Evolutionary conservation across 495 filamentous ascomycete species (phyloP).

Genomic region (Letharia lupina): DNA sequence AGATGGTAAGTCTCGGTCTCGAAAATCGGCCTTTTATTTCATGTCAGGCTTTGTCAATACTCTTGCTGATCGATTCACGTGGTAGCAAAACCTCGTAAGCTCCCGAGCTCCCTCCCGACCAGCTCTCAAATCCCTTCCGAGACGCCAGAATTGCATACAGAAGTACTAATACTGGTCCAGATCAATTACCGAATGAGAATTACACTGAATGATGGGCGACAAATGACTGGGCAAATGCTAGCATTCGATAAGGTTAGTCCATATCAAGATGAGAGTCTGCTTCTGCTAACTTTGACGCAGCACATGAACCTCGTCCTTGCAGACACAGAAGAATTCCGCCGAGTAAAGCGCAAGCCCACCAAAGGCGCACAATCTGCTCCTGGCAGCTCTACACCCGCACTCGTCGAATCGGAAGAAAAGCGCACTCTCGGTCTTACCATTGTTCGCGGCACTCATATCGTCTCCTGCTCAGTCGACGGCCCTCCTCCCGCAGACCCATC

Average conservation of each 20-base stretch:
- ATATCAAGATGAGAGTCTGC: neutral
- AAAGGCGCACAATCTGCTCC: conserved; percentile 63
- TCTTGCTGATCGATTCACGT: conserved; percentile 51
- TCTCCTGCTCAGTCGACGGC: conserved; percentile 90
- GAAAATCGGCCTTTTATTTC: conserved; percentile 4
- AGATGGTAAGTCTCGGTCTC: conserved; percentile 76
- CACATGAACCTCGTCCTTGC: conserved; percentile 99
- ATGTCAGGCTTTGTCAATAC: conserved; percentile 25
- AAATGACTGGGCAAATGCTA: conserved; percentile 95
- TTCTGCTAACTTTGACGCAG: conserved; percentile 35
- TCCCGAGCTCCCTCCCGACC: neutral
- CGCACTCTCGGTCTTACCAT: conserved; percentile 92
- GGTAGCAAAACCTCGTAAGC: conserved; percentile 94
- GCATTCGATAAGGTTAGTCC: conserved; percentile 84
- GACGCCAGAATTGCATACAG: neutral
- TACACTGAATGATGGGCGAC: conserved; percentile 88
- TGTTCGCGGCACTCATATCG: conserved; percentile 83
- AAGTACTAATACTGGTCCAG: conserved; percentile 43
- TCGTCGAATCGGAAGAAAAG: conserved; percentile 90
- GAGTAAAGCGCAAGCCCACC: conserved; percentile 77
- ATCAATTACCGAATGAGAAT: conserved; percentile 99
- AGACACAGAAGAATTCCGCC: conserved; percentile 97
- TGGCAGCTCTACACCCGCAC: conserved; percentile 47
- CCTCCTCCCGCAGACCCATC: conserved; percentile 94
- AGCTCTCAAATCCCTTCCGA: neutral